Evolutionary conservation across 1,284 basidiomycete species (phyloP), one percentile per base, ranked within the genome.

Genomic region (Sparassis latifolia): DNA sequence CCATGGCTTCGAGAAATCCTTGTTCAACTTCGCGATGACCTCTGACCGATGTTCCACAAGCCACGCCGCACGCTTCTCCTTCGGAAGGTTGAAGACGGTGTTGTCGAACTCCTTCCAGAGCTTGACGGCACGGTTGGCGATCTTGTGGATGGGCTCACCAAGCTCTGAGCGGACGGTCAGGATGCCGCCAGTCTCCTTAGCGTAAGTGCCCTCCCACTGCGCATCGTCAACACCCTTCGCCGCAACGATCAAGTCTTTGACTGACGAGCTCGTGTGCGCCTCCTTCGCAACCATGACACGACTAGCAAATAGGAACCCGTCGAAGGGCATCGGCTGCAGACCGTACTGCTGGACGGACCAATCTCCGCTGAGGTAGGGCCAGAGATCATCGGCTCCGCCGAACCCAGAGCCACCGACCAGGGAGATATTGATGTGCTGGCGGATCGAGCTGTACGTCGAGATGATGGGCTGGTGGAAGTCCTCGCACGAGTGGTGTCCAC

Each of bases 211-310:
- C 67, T 99, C 96, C 96, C 95, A 98, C 54, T 87, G 77, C 52
- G 77, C 77, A 64, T 99, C 94, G 50, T 85, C 84, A 48, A 97
- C 94, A 71, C 97, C 97, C n/a, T 87, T 63, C 1, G 96, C 94
- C 47, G 89, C 89, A 54, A 98, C 88, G 59, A 99, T 97, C 56
- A 99, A 79, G 69, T 98, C 89, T 78, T 99, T 99, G 69, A 99
- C 94, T 10, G 86, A 86, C 4, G 91, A 79, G 62, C 86, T 89
- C 0, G 96, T 98, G 68, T 98, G 95, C 7, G 96, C 93, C 71
- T 99, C 96, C 74, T 94, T 95, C 55, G 96, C 96, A 42, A 97
- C 91, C 93, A 99, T 97, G 67, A 97, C 93, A 55, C 97, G 88
- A 62, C 88, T 92, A 10, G 88, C 97, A 64, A 96, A 97, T 47